These are phyloP conservation scores for Colletotrichum camelliae DNA, from an alignment of 2,329 filamentous ascomycete genomes.

Conservation along the genomic window DNA sequence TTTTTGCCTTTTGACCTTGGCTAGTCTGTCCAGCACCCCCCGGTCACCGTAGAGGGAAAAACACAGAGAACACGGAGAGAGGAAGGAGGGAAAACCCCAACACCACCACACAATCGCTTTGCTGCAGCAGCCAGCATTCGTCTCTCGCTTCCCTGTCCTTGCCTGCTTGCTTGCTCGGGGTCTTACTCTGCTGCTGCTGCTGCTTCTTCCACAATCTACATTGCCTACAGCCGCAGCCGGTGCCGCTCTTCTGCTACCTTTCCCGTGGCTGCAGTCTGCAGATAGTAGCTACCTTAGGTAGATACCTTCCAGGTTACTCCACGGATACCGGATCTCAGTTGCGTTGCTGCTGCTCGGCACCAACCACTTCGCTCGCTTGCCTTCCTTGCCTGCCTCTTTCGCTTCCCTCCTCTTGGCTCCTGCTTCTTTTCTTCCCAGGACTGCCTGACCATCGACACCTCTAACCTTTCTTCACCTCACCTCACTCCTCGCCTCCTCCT, in stretches of 20 bases:
- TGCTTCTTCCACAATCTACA: background rate
- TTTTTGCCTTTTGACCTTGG: background rate
- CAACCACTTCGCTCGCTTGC: slow-evolving; percentile 9
- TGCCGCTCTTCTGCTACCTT: background rate
- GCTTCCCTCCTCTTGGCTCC: slow-evolving; percentile 9
- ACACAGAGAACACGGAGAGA: background rate
- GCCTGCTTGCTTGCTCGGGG: background rate
- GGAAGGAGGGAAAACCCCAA: background rate
- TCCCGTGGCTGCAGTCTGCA: slow-evolving; percentile 8
- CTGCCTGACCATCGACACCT: slow-evolving; percentile 7
- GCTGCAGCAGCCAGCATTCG: background rate
- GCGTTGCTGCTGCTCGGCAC: slow-evolving; percentile 4
- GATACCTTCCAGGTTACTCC: background rate
- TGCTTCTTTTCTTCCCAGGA: slow-evolving; percentile 11
- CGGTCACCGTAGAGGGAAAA: background rate
- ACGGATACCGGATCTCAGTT: background rate
- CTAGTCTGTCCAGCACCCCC: slow-evolving; percentile 3
- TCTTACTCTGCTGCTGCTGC: background rate
- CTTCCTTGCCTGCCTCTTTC: background rate
- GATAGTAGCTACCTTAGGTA: background rate
- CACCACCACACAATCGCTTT: slow-evolving; percentile 10
- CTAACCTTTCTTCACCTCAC: background rate
- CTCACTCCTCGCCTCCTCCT: background rate
- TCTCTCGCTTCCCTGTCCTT: slow-evolving; percentile 14
- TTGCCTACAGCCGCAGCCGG: background rate